phyloP scores from a whole-genome alignment of 345 rosid species.

The Abelmoschus esculentus region DNA sequence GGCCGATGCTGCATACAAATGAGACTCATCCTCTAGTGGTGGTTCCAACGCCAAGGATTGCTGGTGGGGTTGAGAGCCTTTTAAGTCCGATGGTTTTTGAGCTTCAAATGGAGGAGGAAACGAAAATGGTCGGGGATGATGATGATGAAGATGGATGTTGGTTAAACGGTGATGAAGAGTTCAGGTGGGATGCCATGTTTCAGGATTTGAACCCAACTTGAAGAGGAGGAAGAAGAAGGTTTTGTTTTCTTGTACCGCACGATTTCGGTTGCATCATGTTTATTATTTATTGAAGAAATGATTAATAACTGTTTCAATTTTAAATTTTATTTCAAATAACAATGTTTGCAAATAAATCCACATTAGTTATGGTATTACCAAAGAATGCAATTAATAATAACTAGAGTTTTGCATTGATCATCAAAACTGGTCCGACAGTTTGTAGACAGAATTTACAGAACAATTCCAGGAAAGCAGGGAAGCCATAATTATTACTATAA shows the following conservation, averaged over 20 bases:
- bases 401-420: not conserved
- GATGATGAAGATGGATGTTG: not conserved
- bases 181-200: conserved; percentile 92
- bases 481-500: not conserved
- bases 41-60: too few relatives aligned
- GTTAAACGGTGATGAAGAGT: conserved; percentile 29
- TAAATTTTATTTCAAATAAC: too few relatives aligned
- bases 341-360: not conserved
- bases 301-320: too few relatives aligned
- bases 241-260: too few relatives aligned
- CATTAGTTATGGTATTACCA: too few relatives aligned
- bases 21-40: conserved; percentile 13
- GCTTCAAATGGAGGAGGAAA: conserved; percentile 22
- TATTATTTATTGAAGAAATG: too few relatives aligned
- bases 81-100: conserved; percentile 42
- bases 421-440: not conserved
- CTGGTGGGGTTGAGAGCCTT: conserved; percentile 17
- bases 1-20: conserved; percentile 52
- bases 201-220: conserved; percentile 77
- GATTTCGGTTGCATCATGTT: too few relatives aligned
- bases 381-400: not conserved
- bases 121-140: conserved; percentile 12
- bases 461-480: not conserved
- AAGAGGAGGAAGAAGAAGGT: too few relatives aligned
- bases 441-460: not conserved